Evolutionary conservation across 176 grass and related monocot genomes (phyloP), one percentile per base, ranked within the genome.

Genomic region (Triticum urartu): DNA sequence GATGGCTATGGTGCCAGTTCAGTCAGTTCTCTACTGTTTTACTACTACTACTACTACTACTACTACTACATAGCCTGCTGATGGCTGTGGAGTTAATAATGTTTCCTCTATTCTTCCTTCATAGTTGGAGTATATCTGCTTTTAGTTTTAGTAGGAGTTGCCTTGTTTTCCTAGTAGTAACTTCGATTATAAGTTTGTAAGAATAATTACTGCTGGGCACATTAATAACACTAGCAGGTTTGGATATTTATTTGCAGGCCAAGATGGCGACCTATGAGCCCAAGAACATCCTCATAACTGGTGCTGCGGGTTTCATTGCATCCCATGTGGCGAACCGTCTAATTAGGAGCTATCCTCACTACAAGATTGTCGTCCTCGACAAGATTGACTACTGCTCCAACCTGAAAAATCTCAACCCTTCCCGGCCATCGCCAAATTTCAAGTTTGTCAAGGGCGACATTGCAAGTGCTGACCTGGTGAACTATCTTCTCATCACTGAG

Each of bases 171-270:
- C 28, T 30, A 30, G 6, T 11, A 20, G 21, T 54, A 30, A 26
- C 52, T 79, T 52, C n/a, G 11, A 15, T 26, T 11, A 13, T 14
- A 66, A 6, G 18, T 25, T 11, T 25, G 9, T 30, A 26, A 68
- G 6, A 36, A 56, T 50, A 20, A 24, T 56, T 45, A 25, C 15
- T 54, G 22, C 14, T 79, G 28, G 71, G 64, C 15, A 40, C 17
- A 45, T 33, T 73, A 80, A 25, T 66, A 43, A 59, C 30, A 52
- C 62, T 62, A 67, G 35, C 17, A 28, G 83, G 85, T 65, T 84
- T 28, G 18, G 7, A 64, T 59, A 59, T 59, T 21, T 33, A 22
- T 21, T 81, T 76, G 68, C 17, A 68, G 75, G 32, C 60, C 7
- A 63, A 63, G 60, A 63, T 63, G 60, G 60, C 60, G n/a, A 63